Evolutionary conservation across 352 stramenopile species (phyloP).

Genomic region (Pythium coloratum): DNA sequence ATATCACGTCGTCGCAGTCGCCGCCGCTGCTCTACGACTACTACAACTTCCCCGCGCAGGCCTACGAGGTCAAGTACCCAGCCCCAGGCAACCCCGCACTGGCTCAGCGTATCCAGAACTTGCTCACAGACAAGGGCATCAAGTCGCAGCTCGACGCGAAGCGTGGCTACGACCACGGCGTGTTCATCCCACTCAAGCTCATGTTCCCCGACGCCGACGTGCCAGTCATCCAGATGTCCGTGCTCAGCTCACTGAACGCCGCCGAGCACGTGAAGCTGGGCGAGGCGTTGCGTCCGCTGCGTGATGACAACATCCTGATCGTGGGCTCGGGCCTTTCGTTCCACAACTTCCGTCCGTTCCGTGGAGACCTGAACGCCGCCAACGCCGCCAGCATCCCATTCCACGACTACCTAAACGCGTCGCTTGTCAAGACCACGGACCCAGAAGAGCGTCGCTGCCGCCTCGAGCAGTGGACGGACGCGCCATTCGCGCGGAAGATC

Average conservation of each 20-base stretch:
- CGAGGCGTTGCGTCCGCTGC: conserved; percentile 53
- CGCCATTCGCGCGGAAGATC: conserved; percentile 1
- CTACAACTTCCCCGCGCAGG: conserved; percentile 80
- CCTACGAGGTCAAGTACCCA: conserved; percentile 84
- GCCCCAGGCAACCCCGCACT: conserved; percentile 72
- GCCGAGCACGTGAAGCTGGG: conserved; percentile 69
- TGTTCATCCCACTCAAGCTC: conserved; percentile 89
- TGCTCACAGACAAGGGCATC: conserved; percentile 58
- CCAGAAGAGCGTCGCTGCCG: neutral
- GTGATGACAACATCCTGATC: conserved; percentile 38
- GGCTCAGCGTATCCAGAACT: conserved; percentile 55
- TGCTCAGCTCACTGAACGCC: conserved; percentile 57
- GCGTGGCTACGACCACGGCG: conserved; percentile 88
- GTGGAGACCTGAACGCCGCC: neutral
- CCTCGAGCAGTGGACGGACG: conserved; percentile 35
- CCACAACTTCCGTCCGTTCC: conserved; percentile 7
- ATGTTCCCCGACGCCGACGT: conserved; percentile 87
- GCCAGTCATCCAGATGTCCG: conserved; percentile 80
- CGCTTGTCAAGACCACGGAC: conserved; percentile 3
- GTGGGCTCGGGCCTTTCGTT: neutral
- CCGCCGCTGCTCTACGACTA: conserved; percentile 90
- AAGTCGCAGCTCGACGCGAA: conserved; percentile 42
- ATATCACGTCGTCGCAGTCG: conserved; percentile 41
- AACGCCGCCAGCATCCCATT: conserved; percentile 5
- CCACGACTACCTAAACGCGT: neutral